Percentiles rank a stretch among this genome's conserved stretches.
Conservation (phyloP, 2,329 filamentous ascomycete species). For the Saccharata proteae region DNA sequence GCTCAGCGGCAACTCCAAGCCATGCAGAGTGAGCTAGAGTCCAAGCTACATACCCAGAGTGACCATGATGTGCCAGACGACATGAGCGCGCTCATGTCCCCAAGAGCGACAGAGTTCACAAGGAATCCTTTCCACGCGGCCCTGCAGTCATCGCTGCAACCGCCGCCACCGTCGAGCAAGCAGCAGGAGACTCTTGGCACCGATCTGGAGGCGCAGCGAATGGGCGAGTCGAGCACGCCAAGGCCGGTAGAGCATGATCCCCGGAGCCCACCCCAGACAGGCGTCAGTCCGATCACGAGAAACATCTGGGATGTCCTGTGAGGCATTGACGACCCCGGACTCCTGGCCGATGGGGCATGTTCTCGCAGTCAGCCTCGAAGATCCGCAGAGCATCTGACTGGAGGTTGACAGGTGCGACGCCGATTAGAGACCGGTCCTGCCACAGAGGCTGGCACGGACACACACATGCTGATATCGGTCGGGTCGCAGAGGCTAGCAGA, state of each 20-base stretch:
- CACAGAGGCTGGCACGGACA: too few species aligned
- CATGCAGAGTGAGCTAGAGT: slow-evolving; percentile 27
- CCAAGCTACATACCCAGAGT: slow-evolving; percentile 19
- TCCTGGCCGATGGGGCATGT: too few species aligned
- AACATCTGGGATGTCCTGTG: slow-evolving; percentile 68
- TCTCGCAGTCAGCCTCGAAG: too few species aligned
- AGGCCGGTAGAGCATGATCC: slow-evolving; percentile 39
- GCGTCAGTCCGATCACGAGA: slow-evolving; percentile 61
- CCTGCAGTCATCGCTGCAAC: slow-evolving; percentile 15
- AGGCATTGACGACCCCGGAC: too few species aligned
- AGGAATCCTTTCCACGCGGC: slow-evolving; percentile 32
- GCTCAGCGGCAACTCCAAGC: slow-evolving; percentile 26
- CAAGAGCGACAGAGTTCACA: slow-evolving; percentile 61
- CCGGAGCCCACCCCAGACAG: slow-evolving; percentile 61
- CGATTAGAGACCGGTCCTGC: too few species aligned
- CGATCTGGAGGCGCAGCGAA: slow-evolving; percentile 34
- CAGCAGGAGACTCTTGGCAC: slow-evolving; percentile 17
- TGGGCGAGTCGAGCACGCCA: slow-evolving; percentile 29
- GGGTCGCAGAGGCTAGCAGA: too few species aligned
- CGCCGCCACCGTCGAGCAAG: slow-evolving; percentile 20
- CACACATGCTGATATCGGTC: too few species aligned
- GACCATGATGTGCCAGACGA: slow-evolving; percentile 16
- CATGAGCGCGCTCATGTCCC: slow-evolving; percentile 52
- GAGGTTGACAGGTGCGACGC: too few species aligned
- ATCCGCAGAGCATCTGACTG: too few species aligned